phyloP scores from a whole-genome alignment of 2,329 filamentous ascomycete species.

The Aspergillus bombycis region DNA sequence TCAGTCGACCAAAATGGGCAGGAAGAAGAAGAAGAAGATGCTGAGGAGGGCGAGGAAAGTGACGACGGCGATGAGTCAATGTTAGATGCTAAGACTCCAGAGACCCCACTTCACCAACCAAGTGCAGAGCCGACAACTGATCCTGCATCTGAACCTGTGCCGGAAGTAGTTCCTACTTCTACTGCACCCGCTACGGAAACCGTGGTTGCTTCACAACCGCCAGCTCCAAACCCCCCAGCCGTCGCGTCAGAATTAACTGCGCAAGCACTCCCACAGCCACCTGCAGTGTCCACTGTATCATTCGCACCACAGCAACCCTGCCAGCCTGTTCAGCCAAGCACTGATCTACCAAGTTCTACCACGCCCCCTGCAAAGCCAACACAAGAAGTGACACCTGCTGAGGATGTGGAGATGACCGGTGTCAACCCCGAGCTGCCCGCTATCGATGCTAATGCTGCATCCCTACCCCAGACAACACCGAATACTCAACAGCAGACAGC shows the following conservation, averaged over 20 bases:
- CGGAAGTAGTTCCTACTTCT: constrained; percentile 13
- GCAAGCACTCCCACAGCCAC: constrained; percentile 7
- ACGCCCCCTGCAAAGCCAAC: constrained; percentile 1
- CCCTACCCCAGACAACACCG: constrained; percentile 8
- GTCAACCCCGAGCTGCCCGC: constrained; percentile 7
- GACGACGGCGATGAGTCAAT: constrained; percentile 57
- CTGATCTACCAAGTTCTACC: constrained; percentile 2
- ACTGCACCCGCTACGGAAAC: constrained; percentile 10
- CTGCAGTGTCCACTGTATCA: background rate
- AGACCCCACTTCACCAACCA: constrained; percentile 36
- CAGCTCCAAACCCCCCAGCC: constrained; percentile 2
- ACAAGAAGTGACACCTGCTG: constrained; percentile 4
- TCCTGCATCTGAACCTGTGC: background rate
- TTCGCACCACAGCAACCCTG: constrained; percentile 5
- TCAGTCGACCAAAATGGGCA: constrained; percentile 48
- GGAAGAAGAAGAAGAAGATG: constrained; percentile 52
- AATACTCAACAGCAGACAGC: constrained; percentile 4
- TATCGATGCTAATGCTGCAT: constrained; percentile 3
- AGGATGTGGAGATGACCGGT: constrained; percentile 25
- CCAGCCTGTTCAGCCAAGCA: background rate
- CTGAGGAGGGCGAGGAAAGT: constrained; percentile 52
- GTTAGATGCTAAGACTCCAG: constrained; percentile 49
- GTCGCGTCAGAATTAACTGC: constrained; percentile 5
- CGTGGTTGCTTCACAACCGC: constrained; percentile 4
- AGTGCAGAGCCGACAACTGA: constrained; percentile 14